phyloP scores from a whole-genome alignment of 2,329 filamentous ascomycete genomes.

The Neonectria ditissima region DNA sequence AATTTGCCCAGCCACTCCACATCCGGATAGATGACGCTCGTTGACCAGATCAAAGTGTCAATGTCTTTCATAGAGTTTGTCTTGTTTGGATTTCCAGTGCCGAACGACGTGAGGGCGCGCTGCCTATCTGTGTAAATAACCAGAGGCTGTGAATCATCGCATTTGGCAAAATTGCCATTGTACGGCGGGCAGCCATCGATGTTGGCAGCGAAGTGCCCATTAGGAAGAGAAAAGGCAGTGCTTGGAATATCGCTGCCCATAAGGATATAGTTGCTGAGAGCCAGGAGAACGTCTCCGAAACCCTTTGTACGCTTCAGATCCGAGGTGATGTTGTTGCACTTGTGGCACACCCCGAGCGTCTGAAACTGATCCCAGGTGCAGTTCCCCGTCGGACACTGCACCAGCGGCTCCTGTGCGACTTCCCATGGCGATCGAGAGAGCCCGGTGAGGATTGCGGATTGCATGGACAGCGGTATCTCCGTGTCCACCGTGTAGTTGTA shows the following conservation, averaged over 20 bases:
- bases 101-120: constrained; percentile 22
- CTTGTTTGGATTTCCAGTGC: constrained; percentile 28
- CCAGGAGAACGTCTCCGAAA: constrained; percentile 8
- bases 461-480: constrained; percentile 17
- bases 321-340: constrained; percentile 34
- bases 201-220: constrained; percentile 24
- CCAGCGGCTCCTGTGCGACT: constrained; percentile 5
- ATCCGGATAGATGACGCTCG: constrained; percentile 24
- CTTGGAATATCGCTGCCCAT: not conserved
- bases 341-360: constrained; percentile 37
- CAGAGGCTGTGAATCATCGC: not conserved
- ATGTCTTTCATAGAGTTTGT: constrained; percentile 30
- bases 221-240: constrained; percentile 14
- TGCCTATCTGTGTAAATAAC: constrained; percentile 9
- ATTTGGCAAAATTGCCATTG: not conserved
- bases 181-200: constrained; percentile 15
- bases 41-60: constrained; percentile 33
- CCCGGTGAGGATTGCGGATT: constrained; percentile 27
- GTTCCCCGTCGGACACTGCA: constrained; percentile 35
- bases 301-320: constrained; percentile 15
- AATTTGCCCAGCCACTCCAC: constrained; percentile 6
- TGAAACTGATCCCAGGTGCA: constrained; percentile 39
- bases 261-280: not conserved
- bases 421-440: constrained; percentile 21
- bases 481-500: not conserved